These are phyloP conservation scores for Tolypocladium tundrense DNA, from an alignment of 2,329 filamentous ascomycete species.

Conservation along the genomic window DNA sequence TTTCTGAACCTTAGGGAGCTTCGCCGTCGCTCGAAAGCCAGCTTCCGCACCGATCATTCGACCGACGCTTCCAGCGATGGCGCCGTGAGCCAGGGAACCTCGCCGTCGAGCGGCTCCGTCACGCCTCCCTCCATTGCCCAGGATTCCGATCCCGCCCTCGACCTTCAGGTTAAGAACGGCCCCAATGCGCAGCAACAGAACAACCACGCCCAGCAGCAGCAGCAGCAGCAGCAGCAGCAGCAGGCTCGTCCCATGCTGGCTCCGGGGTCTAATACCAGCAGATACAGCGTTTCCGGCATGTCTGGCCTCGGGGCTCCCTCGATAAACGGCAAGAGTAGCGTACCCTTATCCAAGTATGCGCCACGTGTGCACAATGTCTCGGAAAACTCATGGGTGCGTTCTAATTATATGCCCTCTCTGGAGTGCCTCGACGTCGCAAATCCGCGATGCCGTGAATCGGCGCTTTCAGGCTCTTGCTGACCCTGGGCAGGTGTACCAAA, in stretches of 20 bases:
- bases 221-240: constrained; percentile 14
- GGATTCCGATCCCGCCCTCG: constrained; percentile 52
- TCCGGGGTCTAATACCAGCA: constrained; percentile 34
- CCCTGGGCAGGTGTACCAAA: constrained; percentile 71
- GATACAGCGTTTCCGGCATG: constrained; percentile 56
- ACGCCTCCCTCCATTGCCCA: constrained; percentile 67
- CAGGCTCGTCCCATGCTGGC: constrained; percentile 26
- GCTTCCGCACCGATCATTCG: constrained; percentile 56
- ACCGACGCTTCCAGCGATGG: constrained; percentile 53
- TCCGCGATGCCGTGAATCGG: neutral
- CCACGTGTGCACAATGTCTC: constrained; percentile 69
- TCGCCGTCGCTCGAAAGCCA: constrained; percentile 65
- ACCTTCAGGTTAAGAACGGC: constrained; percentile 50
- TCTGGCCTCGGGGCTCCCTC: constrained; percentile 47
- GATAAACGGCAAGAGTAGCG: constrained; percentile 41
- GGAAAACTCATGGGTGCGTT: constrained; percentile 74
- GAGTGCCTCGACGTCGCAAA: neutral
- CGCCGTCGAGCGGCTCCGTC: constrained; percentile 57
- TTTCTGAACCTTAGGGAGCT: constrained; percentile 63
- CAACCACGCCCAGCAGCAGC: neutral
- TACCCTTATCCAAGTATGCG: constrained; percentile 66
- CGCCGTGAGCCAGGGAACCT: constrained; percentile 44
- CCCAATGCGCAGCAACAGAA: constrained; percentile 9
- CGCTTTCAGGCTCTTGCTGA: constrained; percentile 9
- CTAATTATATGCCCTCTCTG: neutral